phyloP scores from a whole-genome alignment of 129 eudicot species.

The Artemisia argyi region DNA sequence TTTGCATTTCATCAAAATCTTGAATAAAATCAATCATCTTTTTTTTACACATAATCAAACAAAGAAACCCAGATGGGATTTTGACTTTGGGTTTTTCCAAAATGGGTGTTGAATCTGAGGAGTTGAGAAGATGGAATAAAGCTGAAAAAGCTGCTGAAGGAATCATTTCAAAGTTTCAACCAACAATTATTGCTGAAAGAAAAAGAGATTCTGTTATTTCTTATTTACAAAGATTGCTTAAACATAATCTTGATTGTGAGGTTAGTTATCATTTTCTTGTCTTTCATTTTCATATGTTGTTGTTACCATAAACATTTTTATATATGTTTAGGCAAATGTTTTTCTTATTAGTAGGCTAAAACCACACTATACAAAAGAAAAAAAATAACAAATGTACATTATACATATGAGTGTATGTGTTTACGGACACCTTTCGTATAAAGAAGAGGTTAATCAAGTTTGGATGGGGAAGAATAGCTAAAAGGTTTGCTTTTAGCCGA shows the following conservation, averaged over 20 bases:
- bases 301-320: background rate
- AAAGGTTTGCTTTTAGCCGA: background rate
- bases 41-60: no score
- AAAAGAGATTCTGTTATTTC: slow-evolving; percentile 57
- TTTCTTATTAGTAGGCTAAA: background rate
- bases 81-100: no score
- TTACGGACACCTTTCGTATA: background rate
- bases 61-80: no score
- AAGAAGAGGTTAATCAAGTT: background rate
- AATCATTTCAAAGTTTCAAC: slow-evolving; percentile 59
- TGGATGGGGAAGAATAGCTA: slow-evolving; percentile 1
- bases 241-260: slow-evolving; percentile 59
- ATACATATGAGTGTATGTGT: background rate
- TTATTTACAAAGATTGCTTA: slow-evolving; percentile 65
- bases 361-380: no score
- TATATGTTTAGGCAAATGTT: background rate
- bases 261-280: slow-evolving; percentile 30
- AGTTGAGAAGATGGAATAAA: slow-evolving; percentile 43
- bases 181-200: slow-evolving; percentile 59
- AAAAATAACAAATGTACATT: background rate
- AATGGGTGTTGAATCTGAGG: no score
- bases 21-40: no score
- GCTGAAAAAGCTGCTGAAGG: slow-evolving; percentile 58
- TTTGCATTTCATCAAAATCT: no score
- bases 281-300: background rate